These are phyloP conservation scores for Symbiotaphrina buchneri DNA, from an alignment of 495 filamentous ascomycete species.

Conservation along the genomic window DNA sequence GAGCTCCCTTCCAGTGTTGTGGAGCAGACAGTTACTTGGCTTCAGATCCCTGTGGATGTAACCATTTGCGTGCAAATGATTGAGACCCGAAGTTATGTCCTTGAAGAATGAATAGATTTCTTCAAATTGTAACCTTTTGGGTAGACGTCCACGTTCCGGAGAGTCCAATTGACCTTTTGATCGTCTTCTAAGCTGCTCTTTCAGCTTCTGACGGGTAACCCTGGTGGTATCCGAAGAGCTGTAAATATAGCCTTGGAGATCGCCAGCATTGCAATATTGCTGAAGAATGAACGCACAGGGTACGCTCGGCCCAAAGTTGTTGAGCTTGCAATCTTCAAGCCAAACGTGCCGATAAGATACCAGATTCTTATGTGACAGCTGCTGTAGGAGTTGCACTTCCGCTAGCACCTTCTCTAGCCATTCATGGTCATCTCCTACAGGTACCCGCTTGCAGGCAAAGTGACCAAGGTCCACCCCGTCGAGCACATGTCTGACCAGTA, in stretches of 20 bases:
- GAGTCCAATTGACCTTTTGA: constrained; percentile 41
- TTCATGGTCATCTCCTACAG: constrained; percentile 79
- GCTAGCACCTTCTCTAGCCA: constrained; percentile 89
- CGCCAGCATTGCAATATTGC: constrained; percentile 92
- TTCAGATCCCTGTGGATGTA: constrained; percentile 96
- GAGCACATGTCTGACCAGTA: constrained; percentile 75
- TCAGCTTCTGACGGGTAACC: constrained; percentile 57
- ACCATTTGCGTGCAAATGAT: constrained; percentile 76
- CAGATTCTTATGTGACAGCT: constrained; percentile 82
- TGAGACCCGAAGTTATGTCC: constrained; percentile 79
- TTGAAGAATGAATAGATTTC: constrained; percentile 94
- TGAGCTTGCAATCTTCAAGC: constrained; percentile 75
- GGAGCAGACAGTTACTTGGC: constrained; percentile 85
- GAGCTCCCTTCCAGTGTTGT: constrained; percentile 42
- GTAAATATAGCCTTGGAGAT: constrained; percentile 67
- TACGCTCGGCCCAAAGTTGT: constrained; percentile 69
- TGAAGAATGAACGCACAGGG: constrained; percentile 94
- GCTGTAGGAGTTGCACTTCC: constrained; percentile 81
- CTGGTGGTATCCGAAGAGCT: constrained; percentile 29
- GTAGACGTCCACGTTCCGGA: constrained; percentile 22
- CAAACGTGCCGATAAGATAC: constrained; percentile 94
- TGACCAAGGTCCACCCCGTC: constrained; percentile 71
- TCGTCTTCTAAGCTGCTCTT: constrained; percentile 60
- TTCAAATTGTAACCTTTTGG: constrained; percentile 55
- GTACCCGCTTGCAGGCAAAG: constrained; percentile 93